Conservation (phyloP, 2,329 filamentous ascomycete species). For the Alternaria longipes region DNA sequence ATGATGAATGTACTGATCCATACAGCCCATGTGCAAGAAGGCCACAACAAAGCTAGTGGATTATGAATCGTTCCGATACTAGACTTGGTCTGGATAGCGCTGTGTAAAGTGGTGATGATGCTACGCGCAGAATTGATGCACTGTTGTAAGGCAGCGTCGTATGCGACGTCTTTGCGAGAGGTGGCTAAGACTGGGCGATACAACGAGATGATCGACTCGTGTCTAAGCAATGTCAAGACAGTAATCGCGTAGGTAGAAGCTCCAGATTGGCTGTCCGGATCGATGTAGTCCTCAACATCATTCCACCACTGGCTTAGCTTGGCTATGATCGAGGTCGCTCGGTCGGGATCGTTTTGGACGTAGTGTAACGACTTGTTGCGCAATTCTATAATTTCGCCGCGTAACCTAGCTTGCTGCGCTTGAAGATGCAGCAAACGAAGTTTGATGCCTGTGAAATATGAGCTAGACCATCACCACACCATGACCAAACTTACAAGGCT, state of each 20-base stretch:
- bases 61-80: background rate
- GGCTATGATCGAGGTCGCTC: conserved; percentile 58
- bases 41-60: conserved; percentile 56
- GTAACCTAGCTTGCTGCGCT: conserved; percentile 60
- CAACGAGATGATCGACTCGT: conserved; percentile 62
- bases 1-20: conserved; percentile 65
- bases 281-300: conserved; percentile 60
- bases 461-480: background rate
- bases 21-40: conserved; percentile 62
- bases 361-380: conserved; percentile 62
- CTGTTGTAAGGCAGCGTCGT: conserved; percentile 60
- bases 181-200: conserved; percentile 62
- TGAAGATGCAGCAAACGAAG: conserved; percentile 44
- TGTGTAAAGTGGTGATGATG: conserved; percentile 56
- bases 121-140: conserved; percentile 62
- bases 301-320: conserved; percentile 64
- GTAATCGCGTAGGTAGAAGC: conserved; percentile 51
- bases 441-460: conserved; percentile 13
- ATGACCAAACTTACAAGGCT: conserved; percentile 18
- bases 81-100: conserved; percentile 22
- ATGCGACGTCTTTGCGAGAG: conserved; percentile 55
- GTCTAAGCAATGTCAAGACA: conserved; percentile 57
- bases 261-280: conserved; percentile 43
- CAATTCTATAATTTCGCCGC: conserved; percentile 62
- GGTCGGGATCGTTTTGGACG: conserved; percentile 55